Base-by-base conservation (phyloP, 2,329 filamentous ascomycete genomes). In the Calonectria ilicicola region DNA sequence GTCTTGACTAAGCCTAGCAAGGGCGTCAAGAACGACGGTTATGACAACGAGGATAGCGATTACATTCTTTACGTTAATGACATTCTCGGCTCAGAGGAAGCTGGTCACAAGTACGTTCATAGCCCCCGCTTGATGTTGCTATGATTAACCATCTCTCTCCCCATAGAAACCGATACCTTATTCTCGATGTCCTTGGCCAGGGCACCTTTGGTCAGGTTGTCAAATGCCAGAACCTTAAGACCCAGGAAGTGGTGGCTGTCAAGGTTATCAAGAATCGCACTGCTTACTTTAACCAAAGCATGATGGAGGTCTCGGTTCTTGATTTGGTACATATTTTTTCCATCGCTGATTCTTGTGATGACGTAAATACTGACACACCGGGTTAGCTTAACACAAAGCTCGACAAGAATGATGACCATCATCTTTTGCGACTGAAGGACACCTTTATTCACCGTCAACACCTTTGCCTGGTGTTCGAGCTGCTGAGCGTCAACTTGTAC, bases 61-160 rank as follows among this genome's bases (percentile, higher is more conserved):
- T 99, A 99, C 82, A 99, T 99, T 81, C 91, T 99, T 78, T 99
- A 98, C 80, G 97, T 99, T 80, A 99, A 99, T 83, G 97, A 99
- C 83, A 99, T 99, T 76, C 88, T 99, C 67, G 97, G 97, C 12
- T 98, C 96, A 17, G 97, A 99, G 85, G 97, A 99, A 84, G 96
- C 96, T 74, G 97, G 97, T 47, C 97, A 99, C 87, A 99, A 98
- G 94, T 95, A 87, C 78, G 92, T 65, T 19, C 49, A 29, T 42
- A 15, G 14, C 66, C 17, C 7, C 21, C 17, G 7, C 38, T 7
- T 23, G 15, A 38, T 58, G n/a, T 3, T 17, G 5, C 8, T 27
- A 40, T 23, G 5, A 9, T 26, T n/a, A 40, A 27, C 23, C 14
- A 23, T 9, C 23, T 23, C 21, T 17, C 10, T 12, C 65, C 67